A percentile compares a stretch with the other conserved stretches of the same genome.
Evolutionary conservation across 768 basidiomycete genomes (phyloP).

Genomic region (Asterophora lycoperdoides): DNA sequence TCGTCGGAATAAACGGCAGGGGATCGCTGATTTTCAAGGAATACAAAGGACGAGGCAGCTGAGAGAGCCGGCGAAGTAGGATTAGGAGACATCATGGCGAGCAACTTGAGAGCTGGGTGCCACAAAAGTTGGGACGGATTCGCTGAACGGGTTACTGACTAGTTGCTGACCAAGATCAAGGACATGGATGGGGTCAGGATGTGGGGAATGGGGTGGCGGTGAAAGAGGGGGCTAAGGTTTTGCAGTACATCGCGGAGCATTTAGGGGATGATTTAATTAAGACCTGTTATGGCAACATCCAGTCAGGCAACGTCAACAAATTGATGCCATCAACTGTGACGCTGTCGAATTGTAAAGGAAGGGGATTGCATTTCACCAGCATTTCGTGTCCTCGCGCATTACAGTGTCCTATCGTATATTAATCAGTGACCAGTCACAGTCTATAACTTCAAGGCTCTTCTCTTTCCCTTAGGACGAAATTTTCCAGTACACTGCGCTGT

Average conservation of each 20-base stretch:
- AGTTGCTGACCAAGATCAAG: neutral
- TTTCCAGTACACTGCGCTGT: conserved; percentile 70
- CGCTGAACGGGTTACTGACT: conserved; percentile 6
- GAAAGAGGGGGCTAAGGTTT: conserved; percentile 5
- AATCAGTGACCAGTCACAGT: too few relatives aligned
- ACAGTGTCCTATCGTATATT: neutral
- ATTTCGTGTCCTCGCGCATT: too few relatives aligned
- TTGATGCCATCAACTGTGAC: too few relatives aligned
- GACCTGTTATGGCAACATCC: too few relatives aligned
- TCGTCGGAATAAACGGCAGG: conserved; percentile 23
- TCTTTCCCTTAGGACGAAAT: conserved; percentile 23
- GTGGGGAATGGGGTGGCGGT: neutral
- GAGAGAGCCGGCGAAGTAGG: conserved; percentile 19
- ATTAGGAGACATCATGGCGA: conserved; percentile 7
- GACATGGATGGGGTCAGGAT: neutral
- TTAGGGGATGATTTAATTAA: too few relatives aligned
- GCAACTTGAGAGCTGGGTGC: neutral
- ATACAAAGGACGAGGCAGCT: conserved; percentile 22
- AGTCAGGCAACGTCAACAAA: too few relatives aligned
- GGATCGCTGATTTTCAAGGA: conserved; percentile 13
- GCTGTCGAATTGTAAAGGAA: neutral
- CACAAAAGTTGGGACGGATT: too few relatives aligned
- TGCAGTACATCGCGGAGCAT: too few relatives aligned
- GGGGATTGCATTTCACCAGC: too few relatives aligned
- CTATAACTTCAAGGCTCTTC: neutral